A percentile compares a stretch with the other conserved stretches of the same genome.
These are phyloP conservation scores for Somion occarium DNA, from an alignment of 1,284 basidiomycete species.

Conservation along the genomic window DNA sequence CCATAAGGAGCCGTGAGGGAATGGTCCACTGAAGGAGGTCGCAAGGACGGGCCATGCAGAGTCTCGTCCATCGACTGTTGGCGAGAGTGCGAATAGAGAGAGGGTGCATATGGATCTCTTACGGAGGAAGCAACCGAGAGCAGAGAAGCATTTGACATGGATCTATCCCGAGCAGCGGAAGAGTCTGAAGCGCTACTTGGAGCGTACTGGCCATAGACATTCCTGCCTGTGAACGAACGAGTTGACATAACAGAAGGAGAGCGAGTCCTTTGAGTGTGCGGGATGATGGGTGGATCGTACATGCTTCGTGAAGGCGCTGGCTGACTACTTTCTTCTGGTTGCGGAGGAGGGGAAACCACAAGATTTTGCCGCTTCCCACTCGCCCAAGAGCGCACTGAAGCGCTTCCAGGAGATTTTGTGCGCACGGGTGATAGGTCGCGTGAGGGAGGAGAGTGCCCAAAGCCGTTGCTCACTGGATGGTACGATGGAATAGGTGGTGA, in stretches of 20 bases:
- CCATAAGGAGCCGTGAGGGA: slow-evolving; percentile 8
- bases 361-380: slow-evolving; percentile 6
- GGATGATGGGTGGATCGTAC: slow-evolving; percentile 12
- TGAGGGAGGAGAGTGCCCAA: not conserved
- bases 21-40: slow-evolving; percentile 8
- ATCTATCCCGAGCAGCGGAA: slow-evolving; percentile 33
- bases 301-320: slow-evolving; percentile 2
- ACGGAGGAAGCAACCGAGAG: slow-evolving; percentile 33
- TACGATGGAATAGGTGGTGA: slow-evolving; percentile 1
- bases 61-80: slow-evolving; percentile 11
- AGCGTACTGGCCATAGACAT: not conserved
- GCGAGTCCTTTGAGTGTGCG: slow-evolving; percentile 12
- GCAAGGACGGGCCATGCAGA: slow-evolving; percentile 3
- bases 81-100: slow-evolving; percentile 18
- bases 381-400: slow-evolving; percentile 20
- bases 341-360: slow-evolving; percentile 9
- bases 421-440: slow-evolving; percentile 1
- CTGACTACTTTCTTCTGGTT: not conserved
- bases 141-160: slow-evolving; percentile 47
- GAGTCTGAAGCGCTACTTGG: slow-evolving; percentile 14
- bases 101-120: slow-evolving; percentile 41
- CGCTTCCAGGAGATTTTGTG: slow-evolving; percentile 20
- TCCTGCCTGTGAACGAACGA: slow-evolving; percentile 16
- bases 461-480: slow-evolving; percentile 8
- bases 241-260: slow-evolving; percentile 24